Evolutionary conservation across 2,329 filamentous ascomycete genomes (phyloP).

Genomic region (Pseudogymnoascus sp.): DNA sequence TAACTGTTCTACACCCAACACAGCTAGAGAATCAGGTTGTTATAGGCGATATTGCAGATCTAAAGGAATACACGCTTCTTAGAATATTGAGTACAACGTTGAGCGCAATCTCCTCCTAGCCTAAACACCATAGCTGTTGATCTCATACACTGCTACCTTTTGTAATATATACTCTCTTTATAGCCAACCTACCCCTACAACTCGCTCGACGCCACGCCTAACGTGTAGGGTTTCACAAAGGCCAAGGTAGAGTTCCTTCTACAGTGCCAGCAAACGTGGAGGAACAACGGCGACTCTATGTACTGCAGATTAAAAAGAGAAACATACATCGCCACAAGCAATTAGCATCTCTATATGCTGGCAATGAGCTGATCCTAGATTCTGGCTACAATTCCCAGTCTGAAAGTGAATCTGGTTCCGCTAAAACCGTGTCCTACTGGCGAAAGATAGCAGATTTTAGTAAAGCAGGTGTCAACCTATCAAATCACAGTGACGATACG

Average conservation of each 20-base stretch:
- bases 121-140: background rate
- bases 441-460: conserved; percentile 17
- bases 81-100: background rate
- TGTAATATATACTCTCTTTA: background rate
- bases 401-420: conserved; percentile 6
- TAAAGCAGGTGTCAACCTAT: conserved; percentile 17
- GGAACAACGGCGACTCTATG: background rate
- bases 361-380: conserved; percentile 6
- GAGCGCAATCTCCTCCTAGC: background rate
- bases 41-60: background rate
- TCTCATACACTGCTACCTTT: background rate
- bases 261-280: background rate
- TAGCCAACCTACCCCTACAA: background rate
- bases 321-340: background rate
- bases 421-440: conserved; percentile 15
- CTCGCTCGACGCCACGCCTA: background rate
- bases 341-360: background rate
- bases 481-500: conserved; percentile 16
- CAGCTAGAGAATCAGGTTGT: background rate
- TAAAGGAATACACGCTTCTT: background rate
- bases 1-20: background rate
- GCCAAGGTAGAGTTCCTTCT: background rate
- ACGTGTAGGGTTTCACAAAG: background rate
- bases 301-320: background rate
- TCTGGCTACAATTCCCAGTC: conserved; percentile 17